Base-by-base conservation (phyloP, 176 grass and related monocot species). In the Triticum urartu region DNA sequence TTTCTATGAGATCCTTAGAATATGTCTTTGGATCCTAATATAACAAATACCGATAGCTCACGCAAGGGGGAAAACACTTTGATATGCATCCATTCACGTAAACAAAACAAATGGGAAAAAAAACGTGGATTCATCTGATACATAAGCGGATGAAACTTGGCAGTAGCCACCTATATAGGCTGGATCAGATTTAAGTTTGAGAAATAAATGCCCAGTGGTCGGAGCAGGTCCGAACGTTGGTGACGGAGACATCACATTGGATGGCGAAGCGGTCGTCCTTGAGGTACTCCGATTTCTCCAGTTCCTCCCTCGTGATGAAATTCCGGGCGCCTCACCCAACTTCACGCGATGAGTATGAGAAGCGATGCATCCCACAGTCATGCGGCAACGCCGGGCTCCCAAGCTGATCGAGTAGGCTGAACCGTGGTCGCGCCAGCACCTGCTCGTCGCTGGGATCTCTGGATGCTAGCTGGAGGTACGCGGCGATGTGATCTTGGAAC, bases 151-250 rank as follows among this genome's bases (percentile, higher is more conserved):
- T 54, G 50, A 54, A 54, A 54, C 15, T 6, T 54, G 50, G 15
- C 5, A 7, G 50, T 17, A 54, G 18, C 5, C 15, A 54, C 2
- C 0, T 54, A 18, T 54, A 20, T 9, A 61, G 21, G 58, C 58
- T 22, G 21, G 30, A 61, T 59, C 17, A 61, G 21, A 43, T 11
- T 18, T 43, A 42, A 18, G 36, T 28, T 45, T 64, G 78, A 80
- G 78, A 80, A 80, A 65, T 65, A 39, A 65, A 80, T 15, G 35
- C 38, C 36, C 60, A 80, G 18, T 65, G 39, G 60, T 80, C 78
- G 10, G 13, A 20, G 58, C 60, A 80, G 42, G 40, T 80, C 26
- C 22, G 39, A 15, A 64, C 14, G 5, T 38, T 65, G 38, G 60
- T 45, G 60, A 65, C 4, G 25, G 60, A 64, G 63, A 80, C 36